Evolutionary conservation across 202 grass and related monocot species (phyloP), one percentile per base, ranked within the genome.

Genomic region (Cymbopogon flexuosus): DNA sequence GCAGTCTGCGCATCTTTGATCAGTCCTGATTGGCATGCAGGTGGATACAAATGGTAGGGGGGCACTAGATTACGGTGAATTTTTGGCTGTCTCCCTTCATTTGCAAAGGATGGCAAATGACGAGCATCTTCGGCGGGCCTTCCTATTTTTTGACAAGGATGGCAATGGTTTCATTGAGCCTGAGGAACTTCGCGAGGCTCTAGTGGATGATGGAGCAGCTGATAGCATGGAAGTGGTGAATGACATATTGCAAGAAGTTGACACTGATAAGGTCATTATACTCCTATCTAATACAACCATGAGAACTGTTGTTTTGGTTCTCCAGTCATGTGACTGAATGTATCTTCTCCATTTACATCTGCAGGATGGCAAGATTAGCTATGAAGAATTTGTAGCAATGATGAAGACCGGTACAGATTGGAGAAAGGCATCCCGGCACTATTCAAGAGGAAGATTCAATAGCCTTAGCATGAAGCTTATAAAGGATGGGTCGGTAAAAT

Each of bases 321-420:
- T 61, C 41, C 58, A 30, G 54, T 51, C 62, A 21, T 73, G 49
- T 46, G 73, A 78, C 69, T 41, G 62, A 30, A 27, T 27, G 13
- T 13, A 41, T 76, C 10, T 46, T 11, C 30, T 49, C 49, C 84
- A 6, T 23, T 49, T 85, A 3, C 46, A 29, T 85, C 40, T 83
- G 81, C 54, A 96, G 96, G 96, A 99, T 87, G 96, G 96, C 43
- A 90, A 90, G 64, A 99, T 99, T 45, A 96, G 96, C 78, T 99
- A 96, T n/a, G 90, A 99, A 10, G 96, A 99, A 85, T 99, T 99
- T 63, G 90, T 99, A 62, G 96, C 96, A 1, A 99, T 99, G 96
- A 99, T 99, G 96, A 99, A 99, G 78, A 99, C 92, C 0, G 96
- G 96, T 56, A 99, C 96, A 16, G 96, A 96, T 79, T 99, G 96